These are phyloP conservation scores for Candida ascalaphidarum DNA, from an alignment of 805 yeast species.

Conservation along the genomic window DNA sequence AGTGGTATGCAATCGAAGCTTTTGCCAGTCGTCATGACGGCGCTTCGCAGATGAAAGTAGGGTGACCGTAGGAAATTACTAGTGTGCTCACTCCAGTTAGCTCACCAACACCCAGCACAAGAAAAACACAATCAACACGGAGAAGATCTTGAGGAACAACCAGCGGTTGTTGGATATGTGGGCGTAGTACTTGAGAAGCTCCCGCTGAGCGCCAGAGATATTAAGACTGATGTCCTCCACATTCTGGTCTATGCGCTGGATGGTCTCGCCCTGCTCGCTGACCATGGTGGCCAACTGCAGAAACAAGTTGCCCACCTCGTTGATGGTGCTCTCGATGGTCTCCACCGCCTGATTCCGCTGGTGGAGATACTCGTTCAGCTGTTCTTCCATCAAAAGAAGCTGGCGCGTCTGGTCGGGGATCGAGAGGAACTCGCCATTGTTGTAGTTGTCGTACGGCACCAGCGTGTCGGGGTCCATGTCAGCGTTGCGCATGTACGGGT, in stretches of 20 bases:
- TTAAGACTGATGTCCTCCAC: slow-evolving; percentile 89
- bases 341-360: slow-evolving; percentile 88
- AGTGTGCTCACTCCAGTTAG: slow-evolving; percentile 17
- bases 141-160: slow-evolving; percentile 85
- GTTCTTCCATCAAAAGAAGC: slow-evolving; percentile 76
- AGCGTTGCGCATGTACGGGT: slow-evolving; percentile 28
- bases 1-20: too few species aligned
- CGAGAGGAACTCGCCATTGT: slow-evolving; percentile 43
- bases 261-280: slow-evolving; percentile 92
- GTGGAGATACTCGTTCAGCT: slow-evolving; percentile 63
- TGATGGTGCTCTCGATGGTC: slow-evolving; percentile 93
- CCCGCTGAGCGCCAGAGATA: slow-evolving; percentile 90
- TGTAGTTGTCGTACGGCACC: slow-evolving; percentile 16
- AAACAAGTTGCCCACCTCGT: slow-evolving; percentile 91
- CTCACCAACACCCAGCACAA: slow-evolving; percentile 73
- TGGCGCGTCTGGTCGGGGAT: slow-evolving; percentile 80
- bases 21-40: too few species aligned
- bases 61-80: too few species aligned
- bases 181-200: slow-evolving; percentile 81
- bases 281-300: slow-evolving; percentile 97
- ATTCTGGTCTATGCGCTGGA: slow-evolving; percentile 90
- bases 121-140: slow-evolving; percentile 71
- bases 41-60: too few species aligned
- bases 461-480: slow-evolving; percentile 12
- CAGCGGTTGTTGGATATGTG: slow-evolving; percentile 85